Base-by-base conservation (phyloP, 2,329 filamentous ascomycete species). In the Esteya vermicola region DNA sequence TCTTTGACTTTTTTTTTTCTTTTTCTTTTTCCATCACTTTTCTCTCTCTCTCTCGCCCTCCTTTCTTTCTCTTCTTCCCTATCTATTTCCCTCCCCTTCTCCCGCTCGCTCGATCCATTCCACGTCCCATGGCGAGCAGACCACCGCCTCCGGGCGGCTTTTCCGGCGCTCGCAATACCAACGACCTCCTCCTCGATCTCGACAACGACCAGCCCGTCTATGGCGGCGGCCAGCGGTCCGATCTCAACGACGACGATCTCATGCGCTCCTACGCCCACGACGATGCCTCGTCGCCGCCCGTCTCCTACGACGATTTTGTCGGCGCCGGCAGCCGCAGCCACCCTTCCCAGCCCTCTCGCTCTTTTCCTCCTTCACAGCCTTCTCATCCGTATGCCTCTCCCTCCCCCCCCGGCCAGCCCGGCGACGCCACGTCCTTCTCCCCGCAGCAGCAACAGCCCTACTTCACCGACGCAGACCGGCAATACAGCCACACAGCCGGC, bases 301-400 rank as follows among this genome's bases (percentile, higher is more conserved):
- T 89, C 39, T 93, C 86, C 43, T 95, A 95, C 61, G 89, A 95
- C 67, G 82, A 91, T 52, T 96, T 95, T 57, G 80, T 96, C 46
- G 89, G 89, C 47, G 77, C 68, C 37, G 64, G 65, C 47, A 67
- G 65, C 45, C n/a, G n/a, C n/a, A n/a, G n/a, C n/a, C n/a, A n/a
- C n/a, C n/a, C n/a, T n/a, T n/a, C n/a, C n/a, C n/a, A n/a, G n/a
- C n/a, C n/a, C n/a, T n/a, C n/a, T n/a, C n/a, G n/a, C n/a, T n/a
- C n/a, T n/a, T n/a, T n/a, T n/a, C n/a, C n/a, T n/a, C n/a, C n/a
- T n/a, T n/a, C n/a, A n/a, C n/a, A n/a, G n/a, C 62, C 68, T 44
- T 60, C 67, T 39, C 65, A 70, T 37, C 57, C 66, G 19, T 58
- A 65, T 35, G 59, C 59, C 32, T 16, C 25, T 7, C 7, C 32